A percentile compares a stretch with the other conserved stretches of the same genome.
Evolutionary conservation across 352 stramenopile genomes (phyloP).

Genomic region (Phytophthora syringae): DNA sequence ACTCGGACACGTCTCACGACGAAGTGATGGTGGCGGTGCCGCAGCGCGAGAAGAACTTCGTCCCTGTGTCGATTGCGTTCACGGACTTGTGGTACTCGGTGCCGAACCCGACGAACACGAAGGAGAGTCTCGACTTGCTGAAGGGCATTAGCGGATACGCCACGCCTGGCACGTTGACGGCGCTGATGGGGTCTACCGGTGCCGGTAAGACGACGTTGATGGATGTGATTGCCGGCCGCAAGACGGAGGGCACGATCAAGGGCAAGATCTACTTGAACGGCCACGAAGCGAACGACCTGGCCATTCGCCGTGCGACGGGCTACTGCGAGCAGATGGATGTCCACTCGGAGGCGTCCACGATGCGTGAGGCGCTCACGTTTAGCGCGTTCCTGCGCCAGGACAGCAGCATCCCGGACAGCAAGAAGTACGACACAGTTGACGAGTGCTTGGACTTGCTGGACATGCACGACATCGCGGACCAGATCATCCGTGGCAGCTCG

Average conservation of each 20-base stretch:
- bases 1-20: slow-evolving; percentile 22
- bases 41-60: slow-evolving; percentile 26
- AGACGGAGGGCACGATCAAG: slow-evolving; percentile 55
- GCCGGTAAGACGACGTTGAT: slow-evolving; percentile 55
- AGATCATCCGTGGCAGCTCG: slow-evolving; percentile 45
- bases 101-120: too few species aligned
- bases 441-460: slow-evolving; percentile 39
- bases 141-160: slow-evolving; percentile 48
- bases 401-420: slow-evolving; percentile 27
- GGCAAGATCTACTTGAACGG: slow-evolving; percentile 62
- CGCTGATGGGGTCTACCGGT: slow-evolving; percentile 77
- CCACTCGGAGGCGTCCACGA: slow-evolving; percentile 81
- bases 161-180: slow-evolving; percentile 80
- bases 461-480: too few species aligned
- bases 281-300: slow-evolving; percentile 36
- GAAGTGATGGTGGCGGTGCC: slow-evolving; percentile 20
- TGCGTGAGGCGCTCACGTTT: slow-evolving; percentile 87
- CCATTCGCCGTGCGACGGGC: slow-evolving; percentile 45
- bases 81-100: slow-evolving; percentile 47
- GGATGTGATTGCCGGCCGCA: slow-evolving; percentile 23
- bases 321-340: slow-evolving; percentile 87
- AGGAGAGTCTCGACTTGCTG: slow-evolving; percentile 40
- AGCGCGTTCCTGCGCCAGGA: too few species aligned
- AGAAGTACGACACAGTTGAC: slow-evolving; percentile 40
- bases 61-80: slow-evolving; percentile 38